Evolutionary conservation across 2,329 filamentous ascomycete genomes (phyloP).

Genomic region (Penicillium sclerotiorum): DNA sequence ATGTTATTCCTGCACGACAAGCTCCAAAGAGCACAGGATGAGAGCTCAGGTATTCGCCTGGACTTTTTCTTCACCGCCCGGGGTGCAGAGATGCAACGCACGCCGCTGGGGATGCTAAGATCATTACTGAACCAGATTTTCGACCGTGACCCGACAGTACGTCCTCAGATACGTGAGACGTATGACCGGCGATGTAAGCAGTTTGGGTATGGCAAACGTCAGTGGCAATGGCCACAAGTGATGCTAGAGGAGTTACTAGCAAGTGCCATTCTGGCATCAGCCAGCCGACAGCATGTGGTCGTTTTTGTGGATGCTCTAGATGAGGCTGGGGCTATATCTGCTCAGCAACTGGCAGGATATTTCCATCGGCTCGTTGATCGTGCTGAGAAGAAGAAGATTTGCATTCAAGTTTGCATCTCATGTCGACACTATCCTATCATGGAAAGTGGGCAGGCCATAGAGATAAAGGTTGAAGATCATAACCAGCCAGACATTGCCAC

Average conservation of each 20-base stretch:
- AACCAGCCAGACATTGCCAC: background rate
- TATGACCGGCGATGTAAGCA: constrained; percentile 7
- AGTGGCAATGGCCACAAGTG: constrained; percentile 6
- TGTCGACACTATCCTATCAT: background rate
- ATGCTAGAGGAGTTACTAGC: constrained; percentile 6
- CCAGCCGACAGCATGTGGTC: background rate
- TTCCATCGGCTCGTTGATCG: background rate
- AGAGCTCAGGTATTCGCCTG: constrained; percentile 1
- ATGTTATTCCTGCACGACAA: constrained; percentile 21
- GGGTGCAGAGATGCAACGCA: constrained; percentile 16
- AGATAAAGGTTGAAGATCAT: background rate
- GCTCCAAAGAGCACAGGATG: background rate
- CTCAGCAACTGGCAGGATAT: background rate
- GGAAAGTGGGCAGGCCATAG: background rate
- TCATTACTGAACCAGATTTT: constrained; percentile 21
- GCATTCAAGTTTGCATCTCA: background rate
- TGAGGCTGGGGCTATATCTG: constrained; percentile 12
- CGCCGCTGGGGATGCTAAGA: constrained; percentile 18
- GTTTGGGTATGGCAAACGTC: background rate
- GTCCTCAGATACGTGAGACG: background rate
- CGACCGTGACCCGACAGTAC: constrained; percentile 3
- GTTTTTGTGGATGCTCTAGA: constrained; percentile 18
- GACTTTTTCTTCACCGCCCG: constrained; percentile 23
- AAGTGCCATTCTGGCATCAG: constrained; percentile 2
- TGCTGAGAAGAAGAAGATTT: background rate